These are phyloP conservation scores for Ailanthus altissimus DNA, from an alignment of 345 rosid species.

Conservation along the genomic window DNA sequence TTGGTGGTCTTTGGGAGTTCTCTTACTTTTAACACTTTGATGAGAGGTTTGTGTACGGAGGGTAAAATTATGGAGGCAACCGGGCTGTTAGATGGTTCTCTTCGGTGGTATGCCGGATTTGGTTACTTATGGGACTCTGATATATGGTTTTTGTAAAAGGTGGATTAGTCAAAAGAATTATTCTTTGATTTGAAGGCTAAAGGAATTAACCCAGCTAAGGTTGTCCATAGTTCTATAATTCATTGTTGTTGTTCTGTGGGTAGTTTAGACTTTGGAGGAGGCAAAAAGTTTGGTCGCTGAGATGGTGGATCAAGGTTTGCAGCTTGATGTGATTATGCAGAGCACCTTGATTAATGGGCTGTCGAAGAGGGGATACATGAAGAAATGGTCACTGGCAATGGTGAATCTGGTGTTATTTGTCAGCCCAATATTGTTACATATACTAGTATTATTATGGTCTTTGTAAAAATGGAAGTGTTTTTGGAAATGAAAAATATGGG, in stretches of 20 bases:
- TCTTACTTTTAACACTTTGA: background rate
- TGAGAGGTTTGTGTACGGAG: background rate
- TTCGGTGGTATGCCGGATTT: background rate
- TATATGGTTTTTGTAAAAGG: background rate
- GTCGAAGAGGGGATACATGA: background rate
- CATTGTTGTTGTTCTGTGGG: background rate
- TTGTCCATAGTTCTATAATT: background rate
- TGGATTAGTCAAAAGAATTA: background rate
- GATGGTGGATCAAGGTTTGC: background rate
- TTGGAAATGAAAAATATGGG: background rate
- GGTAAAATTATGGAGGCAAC: background rate
- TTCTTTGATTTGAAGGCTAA: too few species aligned
- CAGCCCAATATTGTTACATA: background rate
- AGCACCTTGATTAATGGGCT: background rate
- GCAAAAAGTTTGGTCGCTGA: background rate
- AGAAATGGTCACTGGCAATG: background rate
- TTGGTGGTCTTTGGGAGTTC: constrained; percentile 17
- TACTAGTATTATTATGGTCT: background rate
- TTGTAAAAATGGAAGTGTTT: background rate
- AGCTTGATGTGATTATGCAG: background rate
- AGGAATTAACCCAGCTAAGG: too few species aligned
- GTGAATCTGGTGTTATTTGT: background rate
- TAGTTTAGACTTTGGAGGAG: background rate
- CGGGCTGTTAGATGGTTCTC: background rate
- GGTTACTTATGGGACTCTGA: background rate